Base-by-base conservation (phyloP, 169 alveolate genomes). In the Plasmodium ovale region DNA sequence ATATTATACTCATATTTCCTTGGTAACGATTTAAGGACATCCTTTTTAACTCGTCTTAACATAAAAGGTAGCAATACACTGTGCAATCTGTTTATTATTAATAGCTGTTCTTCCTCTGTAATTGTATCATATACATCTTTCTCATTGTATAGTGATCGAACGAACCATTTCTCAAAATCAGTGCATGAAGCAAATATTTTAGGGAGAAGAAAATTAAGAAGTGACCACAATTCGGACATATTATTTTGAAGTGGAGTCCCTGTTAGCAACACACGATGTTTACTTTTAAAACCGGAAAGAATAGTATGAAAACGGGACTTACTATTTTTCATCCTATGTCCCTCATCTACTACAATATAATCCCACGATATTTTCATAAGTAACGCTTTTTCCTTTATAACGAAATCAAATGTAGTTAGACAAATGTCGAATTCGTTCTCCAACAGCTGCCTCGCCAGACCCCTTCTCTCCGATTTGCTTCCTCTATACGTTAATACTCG, bases 161-260 rank as follows among this genome's bases (percentile, higher is more conserved):
- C 88, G 93, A 99, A 99, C 98, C 99, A 98, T 85, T 95, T 97
- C 72, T 98, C 98, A 87, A 99, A 99, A 89, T 98, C 98, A 25
- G 97, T 99, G 49, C 98, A 98, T n/a, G 98, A 94, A 44, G 98
- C 97, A 89, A 98, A 98, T 27, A 98, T 94, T 67, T 97, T 96
- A 1, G 99, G 99, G 95, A 98, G 96, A 35, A 99, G 97, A 90
- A 99, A 98, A 92, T 99, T 99, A 35, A 99, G 95, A 19, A 99
- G 95, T 14, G 99, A 98, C 99, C 99, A 99, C n/a, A 99, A 92
- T 91, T 99, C 99, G 44, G 97, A 97, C 94, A 99, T 94, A 39
- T 98, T 97, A 94, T 99, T 99, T 92, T 99, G 98, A 59, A 99
- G 96, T 25, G 99, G 99, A 19, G 99, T 99, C 9, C 99, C 99